These are phyloP conservation scores for Plectosphaerella cucumerina DNA, from an alignment of 2,329 filamentous ascomycete species.

Conservation along the genomic window DNA sequence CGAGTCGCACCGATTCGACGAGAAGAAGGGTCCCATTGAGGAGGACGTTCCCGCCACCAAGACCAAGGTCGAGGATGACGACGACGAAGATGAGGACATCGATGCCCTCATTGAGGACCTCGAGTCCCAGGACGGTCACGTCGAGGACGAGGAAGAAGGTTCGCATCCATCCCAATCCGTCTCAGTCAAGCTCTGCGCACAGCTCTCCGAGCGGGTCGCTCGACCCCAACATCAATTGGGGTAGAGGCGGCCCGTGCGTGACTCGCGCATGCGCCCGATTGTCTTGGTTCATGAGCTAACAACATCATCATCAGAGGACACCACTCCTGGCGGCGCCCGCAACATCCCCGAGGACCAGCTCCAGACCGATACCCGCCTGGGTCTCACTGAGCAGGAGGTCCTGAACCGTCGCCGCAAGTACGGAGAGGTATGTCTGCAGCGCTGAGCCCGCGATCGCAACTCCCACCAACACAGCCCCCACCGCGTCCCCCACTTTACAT, in stretches of 20 bases:
- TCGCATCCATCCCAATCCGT: background rate
- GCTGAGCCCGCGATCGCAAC: too few species aligned
- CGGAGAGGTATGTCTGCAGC: constrained; percentile 28
- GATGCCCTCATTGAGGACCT: constrained; percentile 84
- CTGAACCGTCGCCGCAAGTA: constrained; percentile 60
- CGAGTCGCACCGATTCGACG: constrained; percentile 61
- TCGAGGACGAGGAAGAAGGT: constrained; percentile 55
- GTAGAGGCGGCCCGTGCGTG: background rate
- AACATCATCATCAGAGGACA: constrained; percentile 15
- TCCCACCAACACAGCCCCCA: background rate
- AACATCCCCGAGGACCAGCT: constrained; percentile 70
- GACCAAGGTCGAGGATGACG: constrained; percentile 60
- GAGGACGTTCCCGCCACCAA: constrained; percentile 21
- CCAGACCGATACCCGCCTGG: constrained; percentile 67
- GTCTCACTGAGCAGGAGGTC: constrained; percentile 72
- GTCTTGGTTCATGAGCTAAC: background rate
- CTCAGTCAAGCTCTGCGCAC: background rate
- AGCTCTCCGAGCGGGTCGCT: too few species aligned
- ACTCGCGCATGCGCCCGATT: too few species aligned
- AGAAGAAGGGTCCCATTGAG: constrained; percentile 47
- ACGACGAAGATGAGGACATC: constrained; percentile 74
- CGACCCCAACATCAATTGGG: background rate
- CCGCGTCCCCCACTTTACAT: too few species aligned
- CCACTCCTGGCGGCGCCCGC: constrained; percentile 50
- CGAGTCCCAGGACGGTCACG: constrained; percentile 72